phyloP scores from a whole-genome alignment of 2,329 filamentous ascomycete genomes.

The Hirsutella minnesotensis region DNA sequence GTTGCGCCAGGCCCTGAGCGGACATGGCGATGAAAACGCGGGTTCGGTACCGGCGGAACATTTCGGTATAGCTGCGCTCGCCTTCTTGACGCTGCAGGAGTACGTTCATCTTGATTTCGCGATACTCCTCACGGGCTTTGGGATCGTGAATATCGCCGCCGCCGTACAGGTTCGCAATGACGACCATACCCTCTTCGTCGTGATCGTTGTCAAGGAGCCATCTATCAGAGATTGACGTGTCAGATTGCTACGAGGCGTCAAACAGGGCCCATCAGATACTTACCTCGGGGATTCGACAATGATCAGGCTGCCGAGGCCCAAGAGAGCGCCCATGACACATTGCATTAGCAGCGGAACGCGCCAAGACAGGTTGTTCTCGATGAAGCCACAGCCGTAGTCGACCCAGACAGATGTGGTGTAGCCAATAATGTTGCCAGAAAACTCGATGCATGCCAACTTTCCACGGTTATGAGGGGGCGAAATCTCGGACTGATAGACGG shows the following conservation, averaged over 20 bases:
- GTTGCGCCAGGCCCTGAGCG: constrained; percentile 85
- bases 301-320: constrained; percentile 75
- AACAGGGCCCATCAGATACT: constrained; percentile 7
- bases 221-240: constrained; percentile 34
- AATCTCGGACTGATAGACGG: constrained; percentile 89
- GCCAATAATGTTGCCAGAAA: constrained; percentile 91
- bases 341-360: constrained; percentile 83
- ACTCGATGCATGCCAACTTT: constrained; percentile 94
- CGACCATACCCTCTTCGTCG: constrained; percentile 95
- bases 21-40: constrained; percentile 99
- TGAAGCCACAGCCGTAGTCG: constrained; percentile 92
- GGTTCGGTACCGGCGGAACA: constrained; percentile 87
- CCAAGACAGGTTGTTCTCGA: constrained; percentile 78
- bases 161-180: constrained; percentile 95
- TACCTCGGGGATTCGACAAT: constrained; percentile 95
- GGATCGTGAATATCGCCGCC: constrained; percentile 89
- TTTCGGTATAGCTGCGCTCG: constrained; percentile 80
- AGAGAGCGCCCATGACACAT: constrained; percentile 81
- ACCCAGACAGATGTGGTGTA: constrained; percentile 98
- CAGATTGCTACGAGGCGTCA: background rate
- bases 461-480: constrained; percentile 93
- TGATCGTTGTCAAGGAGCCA: constrained; percentile 97
- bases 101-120: constrained; percentile 98
- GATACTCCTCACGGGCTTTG: constrained; percentile 89
- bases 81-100: constrained; percentile 88